Evolutionary conservation across 192 early-diverging fungal genomes (phyloP).

Genomic region (Coemansia sp.): DNA sequence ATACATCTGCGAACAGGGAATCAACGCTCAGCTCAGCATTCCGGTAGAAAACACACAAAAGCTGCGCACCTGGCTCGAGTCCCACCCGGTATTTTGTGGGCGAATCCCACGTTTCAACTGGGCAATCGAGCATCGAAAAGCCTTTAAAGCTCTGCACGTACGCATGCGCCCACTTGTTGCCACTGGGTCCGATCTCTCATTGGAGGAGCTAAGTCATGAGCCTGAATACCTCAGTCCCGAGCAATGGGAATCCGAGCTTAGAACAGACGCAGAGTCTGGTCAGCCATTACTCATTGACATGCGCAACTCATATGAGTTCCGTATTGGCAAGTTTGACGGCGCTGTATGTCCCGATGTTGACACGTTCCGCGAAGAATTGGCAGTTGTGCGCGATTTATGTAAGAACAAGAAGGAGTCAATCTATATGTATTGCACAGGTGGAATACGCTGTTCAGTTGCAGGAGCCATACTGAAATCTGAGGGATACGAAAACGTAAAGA

Average conservation of each 20-base stretch:
- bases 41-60: conserved; percentile 51
- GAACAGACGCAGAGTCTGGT: conserved; percentile 3
- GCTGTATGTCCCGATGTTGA: conserved; percentile 68
- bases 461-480: conserved; percentile 68
- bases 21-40: conserved; percentile 78
- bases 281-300: conserved; percentile 67
- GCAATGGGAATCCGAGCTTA: conserved; percentile 63
- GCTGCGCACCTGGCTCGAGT: conserved; percentile 57
- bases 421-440: conserved; percentile 83
- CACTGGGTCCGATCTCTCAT: conserved; percentile 52
- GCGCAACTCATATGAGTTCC: conserved; percentile 75
- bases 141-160: conserved; percentile 68
- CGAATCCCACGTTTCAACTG: conserved; percentile 57
- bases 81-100: conserved; percentile 29
- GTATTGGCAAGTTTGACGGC: conserved; percentile 69
- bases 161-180: conserved; percentile 63
- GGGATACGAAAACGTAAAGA: conserved; percentile 65
- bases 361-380: conserved; percentile 70
- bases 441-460: conserved; percentile 80
- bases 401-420: conserved; percentile 58
- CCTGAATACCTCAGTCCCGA: conserved; percentile 66
- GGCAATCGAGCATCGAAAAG: conserved; percentile 58
- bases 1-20: conserved; percentile 69
- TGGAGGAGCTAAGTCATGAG: conserved; percentile 59
- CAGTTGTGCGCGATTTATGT: conserved; percentile 61